Evolutionary conservation across 371 early-diverging fungal genomes (phyloP).

Genomic region (Saksenaea vasiformis): DNA sequence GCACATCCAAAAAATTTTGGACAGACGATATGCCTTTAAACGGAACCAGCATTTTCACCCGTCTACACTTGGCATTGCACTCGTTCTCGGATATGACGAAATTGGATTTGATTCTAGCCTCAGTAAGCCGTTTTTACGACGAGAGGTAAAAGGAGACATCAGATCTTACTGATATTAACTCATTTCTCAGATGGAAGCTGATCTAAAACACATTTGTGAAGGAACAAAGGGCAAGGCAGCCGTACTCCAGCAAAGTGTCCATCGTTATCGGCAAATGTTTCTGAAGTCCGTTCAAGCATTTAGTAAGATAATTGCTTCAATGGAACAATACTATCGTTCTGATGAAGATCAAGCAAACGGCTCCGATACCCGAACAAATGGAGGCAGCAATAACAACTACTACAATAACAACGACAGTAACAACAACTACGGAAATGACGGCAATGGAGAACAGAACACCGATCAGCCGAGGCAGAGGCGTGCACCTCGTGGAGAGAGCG

Average conservation of each 20-base stretch:
- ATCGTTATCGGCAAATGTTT: constrained; percentile 72
- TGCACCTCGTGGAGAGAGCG: not conserved
- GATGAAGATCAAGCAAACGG: constrained; percentile 17
- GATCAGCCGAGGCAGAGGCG: constrained; percentile 2
- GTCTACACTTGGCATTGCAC: constrained; percentile 88
- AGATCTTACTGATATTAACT: not conserved
- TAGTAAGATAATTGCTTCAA: constrained; percentile 43
- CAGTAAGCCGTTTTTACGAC: constrained; percentile 83
- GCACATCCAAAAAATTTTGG: constrained; percentile 96
- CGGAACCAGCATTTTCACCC: constrained; percentile 75
- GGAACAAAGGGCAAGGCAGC: constrained; percentile 58
- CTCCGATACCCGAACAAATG: not conserved
- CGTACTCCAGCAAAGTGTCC: constrained; percentile 61
- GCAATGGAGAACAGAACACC: not conserved
- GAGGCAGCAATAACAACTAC: not conserved
- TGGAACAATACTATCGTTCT: constrained; percentile 40
- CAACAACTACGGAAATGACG: not conserved
- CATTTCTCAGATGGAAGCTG: constrained; percentile 13
- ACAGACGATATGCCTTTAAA: constrained; percentile 89
- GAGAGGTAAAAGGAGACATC: constrained; percentile 53
- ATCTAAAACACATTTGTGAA: constrained; percentile 69
- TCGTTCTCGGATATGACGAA: constrained; percentile 91
- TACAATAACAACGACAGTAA: not conserved
- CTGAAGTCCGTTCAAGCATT: constrained; percentile 40
- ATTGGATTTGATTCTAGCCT: constrained; percentile 84